Evolutionary conservation across 768 basidiomycete species (phyloP), one percentile per base, ranked within the genome.

Genomic region (Phylloporus rhodoxanthus): DNA sequence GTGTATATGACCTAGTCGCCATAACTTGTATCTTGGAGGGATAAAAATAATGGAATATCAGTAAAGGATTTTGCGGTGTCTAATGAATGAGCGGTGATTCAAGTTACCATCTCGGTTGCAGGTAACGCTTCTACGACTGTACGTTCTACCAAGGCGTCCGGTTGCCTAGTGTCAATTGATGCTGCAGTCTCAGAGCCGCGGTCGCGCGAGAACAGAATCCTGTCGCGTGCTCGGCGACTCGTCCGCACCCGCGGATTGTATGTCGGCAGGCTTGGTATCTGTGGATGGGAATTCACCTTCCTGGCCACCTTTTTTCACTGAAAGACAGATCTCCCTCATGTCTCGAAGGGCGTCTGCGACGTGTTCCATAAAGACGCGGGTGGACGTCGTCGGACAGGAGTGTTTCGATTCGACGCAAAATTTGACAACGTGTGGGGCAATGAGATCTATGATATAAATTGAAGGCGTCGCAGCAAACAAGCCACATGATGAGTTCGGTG

Each of bases 361-460:
- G 20, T 79, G 77, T 40, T 72, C 61, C 58, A 86, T 84, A 64
- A 95, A 87, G 21, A 51, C 48, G 8, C 72, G 65, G 13, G 91
- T 95, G 15, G 87, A 88, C 15, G 92, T 94, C 15, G 69, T 60
- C 4, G 75, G 61, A 52, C 75, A 81, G 5, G 86, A 85, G 52
- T 75, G 70, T 66, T 98, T 98, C 39, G 87, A 90, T 65, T 98
- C 95, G 62, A 96, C 82, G 2, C 95, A 93, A 69, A 96, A 93
- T 67, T 92, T 94, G 62, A 98, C 74, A 50, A 82, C 73, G 37
- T 83, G 70, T 13, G 84, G 80, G 13, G 84, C 90, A 49, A 87
- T 79, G 50, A 95, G 78, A 67, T 96, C 94, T 95, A 57, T 30
- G 33, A 39, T 28, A 34, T 14, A 23, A 30, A 5, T 17, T 21